phyloP scores from a whole-genome alignment of 176 grass and related monocot genomes.

The Rhynchospora breviuscula region DNA sequence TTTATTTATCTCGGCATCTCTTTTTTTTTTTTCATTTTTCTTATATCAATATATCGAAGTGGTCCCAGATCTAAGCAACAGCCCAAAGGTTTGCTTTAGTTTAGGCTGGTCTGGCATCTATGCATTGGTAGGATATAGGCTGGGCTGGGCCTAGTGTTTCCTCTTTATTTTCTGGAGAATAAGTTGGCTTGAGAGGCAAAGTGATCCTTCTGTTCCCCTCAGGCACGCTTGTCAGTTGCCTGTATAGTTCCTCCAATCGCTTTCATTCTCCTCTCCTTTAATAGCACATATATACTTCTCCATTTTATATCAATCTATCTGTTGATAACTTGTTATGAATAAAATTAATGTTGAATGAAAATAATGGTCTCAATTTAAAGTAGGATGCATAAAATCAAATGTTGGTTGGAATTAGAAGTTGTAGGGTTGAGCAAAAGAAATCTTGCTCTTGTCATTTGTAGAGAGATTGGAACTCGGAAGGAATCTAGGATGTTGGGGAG shows the following conservation, averaged over 20 bases:
- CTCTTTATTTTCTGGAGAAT: constrained; percentile 20
- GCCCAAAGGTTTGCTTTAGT: constrained; percentile 1
- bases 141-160: constrained; percentile 15
- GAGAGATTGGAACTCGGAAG: not conserved
- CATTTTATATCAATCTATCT: not conserved
- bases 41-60: not conserved
- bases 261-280: not conserved
- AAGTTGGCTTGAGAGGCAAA: constrained; percentile 23
- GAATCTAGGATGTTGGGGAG: not conserved
- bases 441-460: not conserved
- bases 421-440: no score
- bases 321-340: not conserved
- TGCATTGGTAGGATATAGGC: constrained; percentile 6
- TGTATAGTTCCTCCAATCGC: not conserved
- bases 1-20: not conserved
- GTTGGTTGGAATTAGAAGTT: not conserved
- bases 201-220: constrained; percentile 11
- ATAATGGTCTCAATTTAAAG: not conserved
- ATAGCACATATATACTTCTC: not conserved
- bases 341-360: not conserved
- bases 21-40: not conserved
- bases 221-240: constrained; percentile 26
- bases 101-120: constrained; percentile 11
- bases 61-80: constrained; percentile 13
- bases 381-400: not conserved